Evolutionary conservation across 23 red algal species (phyloP).

Genomic region (Agarophyton chilense): DNA sequence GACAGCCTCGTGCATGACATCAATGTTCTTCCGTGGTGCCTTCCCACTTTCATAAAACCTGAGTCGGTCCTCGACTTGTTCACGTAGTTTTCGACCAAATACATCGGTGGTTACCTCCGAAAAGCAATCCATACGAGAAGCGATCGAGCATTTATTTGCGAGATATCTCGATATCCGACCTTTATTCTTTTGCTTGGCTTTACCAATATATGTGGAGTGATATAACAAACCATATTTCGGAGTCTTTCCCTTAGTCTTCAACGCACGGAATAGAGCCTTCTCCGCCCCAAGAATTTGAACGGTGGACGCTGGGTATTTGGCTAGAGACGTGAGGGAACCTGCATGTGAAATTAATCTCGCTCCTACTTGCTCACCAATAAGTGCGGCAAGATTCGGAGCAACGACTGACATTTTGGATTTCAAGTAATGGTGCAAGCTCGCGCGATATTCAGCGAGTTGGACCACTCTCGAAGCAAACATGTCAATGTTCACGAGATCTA

Average conservation of each 20-base stretch:
- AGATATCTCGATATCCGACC: slow-evolving; percentile 94
- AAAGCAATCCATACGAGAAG: slow-evolving; percentile 96
- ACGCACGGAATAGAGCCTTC: slow-evolving; percentile 98
- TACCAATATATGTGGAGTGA: slow-evolving; percentile 91
- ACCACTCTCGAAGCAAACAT: slow-evolving; percentile 81
- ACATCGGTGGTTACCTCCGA: slow-evolving; percentile 74
- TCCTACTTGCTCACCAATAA: slow-evolving; percentile 95
- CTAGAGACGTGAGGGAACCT: slow-evolving; percentile 92
- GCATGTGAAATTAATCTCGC: slow-evolving; percentile 97
- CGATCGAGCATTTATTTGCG: slow-evolving; percentile 94
- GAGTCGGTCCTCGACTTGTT: slow-evolving; percentile 94
- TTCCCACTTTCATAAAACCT: slow-evolving; percentile 90
- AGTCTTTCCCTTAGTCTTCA: slow-evolving; percentile 95
- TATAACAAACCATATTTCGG: slow-evolving; percentile 97
- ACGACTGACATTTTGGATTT: slow-evolving; percentile 80
- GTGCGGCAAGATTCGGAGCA: slow-evolving; percentile 87
- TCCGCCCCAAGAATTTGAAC: slow-evolving; percentile 99
- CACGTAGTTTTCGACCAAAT: slow-evolving; percentile 87
- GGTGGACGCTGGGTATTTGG: slow-evolving; percentile 98
- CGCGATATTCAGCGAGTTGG: slow-evolving; percentile 84
- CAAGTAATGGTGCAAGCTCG: slow-evolving; percentile 84
- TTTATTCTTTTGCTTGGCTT: slow-evolving; percentile 92
- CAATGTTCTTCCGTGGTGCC: slow-evolving; percentile 84
- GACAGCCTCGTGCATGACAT: slow-evolving; percentile 83
- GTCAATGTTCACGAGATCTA: slow-evolving; percentile 94